These are phyloP conservation scores for Neofusicoccum ribis DNA, from an alignment of 2,329 filamentous ascomycete species.

Conservation along the genomic window DNA sequence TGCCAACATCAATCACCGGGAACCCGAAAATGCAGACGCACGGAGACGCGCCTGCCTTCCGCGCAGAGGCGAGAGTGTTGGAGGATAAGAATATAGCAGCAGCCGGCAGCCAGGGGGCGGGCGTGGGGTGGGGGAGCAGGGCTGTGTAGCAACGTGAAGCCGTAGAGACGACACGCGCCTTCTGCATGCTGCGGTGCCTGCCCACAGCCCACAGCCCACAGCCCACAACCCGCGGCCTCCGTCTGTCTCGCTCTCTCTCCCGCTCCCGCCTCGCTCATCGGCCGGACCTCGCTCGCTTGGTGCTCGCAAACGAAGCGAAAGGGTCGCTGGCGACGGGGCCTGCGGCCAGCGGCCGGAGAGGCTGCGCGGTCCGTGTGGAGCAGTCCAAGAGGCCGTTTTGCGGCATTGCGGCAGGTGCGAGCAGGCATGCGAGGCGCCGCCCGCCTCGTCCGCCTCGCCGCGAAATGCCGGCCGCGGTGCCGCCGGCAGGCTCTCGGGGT, in stretches of 20 bases:
- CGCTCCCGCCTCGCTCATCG: background rate
- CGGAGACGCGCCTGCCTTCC: too few species aligned
- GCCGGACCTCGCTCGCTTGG: constrained; percentile 1
- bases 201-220: too few species aligned
- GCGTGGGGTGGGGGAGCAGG: background rate
- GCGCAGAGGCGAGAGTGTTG: background rate
- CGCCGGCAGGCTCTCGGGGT: background rate
- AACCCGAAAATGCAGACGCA: too few species aligned
- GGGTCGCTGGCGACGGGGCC: too few species aligned
- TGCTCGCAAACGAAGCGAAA: background rate
- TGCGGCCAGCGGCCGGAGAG: too few species aligned
- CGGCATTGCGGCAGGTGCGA: background rate
- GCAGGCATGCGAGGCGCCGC: too few species aligned
- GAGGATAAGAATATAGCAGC: background rate
- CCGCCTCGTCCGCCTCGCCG: background rate
- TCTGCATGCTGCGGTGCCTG: too few species aligned
- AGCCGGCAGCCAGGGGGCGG: background rate
- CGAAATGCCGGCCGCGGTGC: constrained; percentile 5
- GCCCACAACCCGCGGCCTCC: too few species aligned
- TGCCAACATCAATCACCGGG: too few species aligned
- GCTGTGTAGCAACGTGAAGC: too few species aligned
- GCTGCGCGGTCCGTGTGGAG: background rate
- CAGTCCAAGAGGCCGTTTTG: background rate
- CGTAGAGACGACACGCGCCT: too few species aligned
- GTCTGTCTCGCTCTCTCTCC: too few species aligned